Conservation (phyloP, 805 yeast genomes). For the Metschnikowia cerradonensis region DNA sequence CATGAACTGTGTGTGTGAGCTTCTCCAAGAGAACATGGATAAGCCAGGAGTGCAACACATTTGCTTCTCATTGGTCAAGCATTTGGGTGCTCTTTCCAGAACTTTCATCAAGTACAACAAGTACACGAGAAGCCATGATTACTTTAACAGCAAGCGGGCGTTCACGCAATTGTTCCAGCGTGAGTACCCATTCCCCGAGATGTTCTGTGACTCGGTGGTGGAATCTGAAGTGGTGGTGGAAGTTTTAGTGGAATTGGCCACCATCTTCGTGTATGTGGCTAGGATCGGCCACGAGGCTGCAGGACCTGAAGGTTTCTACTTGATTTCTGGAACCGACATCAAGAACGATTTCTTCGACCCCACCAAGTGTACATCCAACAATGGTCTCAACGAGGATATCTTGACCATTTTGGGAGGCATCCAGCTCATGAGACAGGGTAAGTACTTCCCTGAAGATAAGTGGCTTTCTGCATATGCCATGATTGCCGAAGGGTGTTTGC, state of each 20-base stretch:
- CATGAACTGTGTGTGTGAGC: constrained; percentile 46
- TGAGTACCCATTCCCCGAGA: constrained; percentile 57
- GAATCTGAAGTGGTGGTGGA: constrained; percentile 69
- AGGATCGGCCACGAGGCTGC: constrained; percentile 45
- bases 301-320: constrained; percentile 39
- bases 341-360: constrained; percentile 40
- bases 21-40: constrained; percentile 31
- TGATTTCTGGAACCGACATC: constrained; percentile 32
- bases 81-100: constrained; percentile 51
- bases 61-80: constrained; percentile 46
- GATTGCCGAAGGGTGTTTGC: constrained; percentile 52
- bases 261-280: constrained; percentile 54
- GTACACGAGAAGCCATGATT: constrained; percentile 42
- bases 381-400: constrained; percentile 42
- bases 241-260: constrained; percentile 62
- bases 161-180: constrained; percentile 70
- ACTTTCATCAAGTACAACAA: constrained; percentile 52
- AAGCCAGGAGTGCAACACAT: constrained; percentile 28
- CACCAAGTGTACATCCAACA: constrained; percentile 37
- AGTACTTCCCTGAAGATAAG: constrained; percentile 60
- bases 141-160: constrained; percentile 55
- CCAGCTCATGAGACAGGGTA: constrained; percentile 48
- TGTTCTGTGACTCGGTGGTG: constrained; percentile 70
- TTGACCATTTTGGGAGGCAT: constrained; percentile 45
- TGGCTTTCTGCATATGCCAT: constrained; percentile 71